phyloP scores from a whole-genome alignment of 331 rosid genomes.

The Ulmus americana region DNA sequence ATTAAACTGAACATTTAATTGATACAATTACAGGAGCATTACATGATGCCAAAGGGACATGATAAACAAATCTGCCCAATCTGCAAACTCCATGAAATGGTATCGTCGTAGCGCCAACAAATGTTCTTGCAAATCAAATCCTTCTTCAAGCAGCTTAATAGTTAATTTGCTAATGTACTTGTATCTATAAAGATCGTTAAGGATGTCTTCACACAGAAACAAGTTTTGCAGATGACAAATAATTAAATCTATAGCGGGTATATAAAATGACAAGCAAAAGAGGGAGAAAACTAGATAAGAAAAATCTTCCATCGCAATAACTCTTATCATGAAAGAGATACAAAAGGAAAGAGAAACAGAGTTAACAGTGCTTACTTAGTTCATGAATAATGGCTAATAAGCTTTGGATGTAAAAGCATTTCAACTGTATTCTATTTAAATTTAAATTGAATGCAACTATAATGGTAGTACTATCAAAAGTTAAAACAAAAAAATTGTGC shows the following conservation, averaged over 20 bases:
- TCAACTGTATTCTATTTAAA: background rate
- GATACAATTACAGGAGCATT: background rate
- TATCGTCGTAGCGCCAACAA: constrained; percentile 74
- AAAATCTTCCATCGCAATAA: background rate
- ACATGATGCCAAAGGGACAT: constrained; percentile 86
- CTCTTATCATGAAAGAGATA: background rate
- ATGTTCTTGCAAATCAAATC: constrained; percentile 81
- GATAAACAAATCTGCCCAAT: constrained; percentile 96
- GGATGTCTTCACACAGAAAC: constrained; percentile 31
- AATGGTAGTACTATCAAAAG: too few species aligned
- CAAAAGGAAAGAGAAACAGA: background rate
- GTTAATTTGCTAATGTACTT: constrained; percentile 83
- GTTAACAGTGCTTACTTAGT: background rate
- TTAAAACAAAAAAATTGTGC: too few species aligned
- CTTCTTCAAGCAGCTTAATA: constrained; percentile 80
- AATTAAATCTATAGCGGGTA: constrained; percentile 14
- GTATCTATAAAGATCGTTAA: constrained; percentile 54
- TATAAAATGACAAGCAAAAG: background rate
- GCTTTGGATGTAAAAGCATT: background rate
- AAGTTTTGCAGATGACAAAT: constrained; percentile 13
- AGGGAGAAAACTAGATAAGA: background rate
- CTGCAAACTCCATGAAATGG: constrained; percentile 90
- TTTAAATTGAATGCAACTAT: background rate
- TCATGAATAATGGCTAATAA: too few species aligned
- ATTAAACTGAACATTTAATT: background rate